These are phyloP conservation scores for Decorospora gaudefroyi DNA, from an alignment of 2,329 filamentous ascomycete species.

Conservation along the genomic window DNA sequence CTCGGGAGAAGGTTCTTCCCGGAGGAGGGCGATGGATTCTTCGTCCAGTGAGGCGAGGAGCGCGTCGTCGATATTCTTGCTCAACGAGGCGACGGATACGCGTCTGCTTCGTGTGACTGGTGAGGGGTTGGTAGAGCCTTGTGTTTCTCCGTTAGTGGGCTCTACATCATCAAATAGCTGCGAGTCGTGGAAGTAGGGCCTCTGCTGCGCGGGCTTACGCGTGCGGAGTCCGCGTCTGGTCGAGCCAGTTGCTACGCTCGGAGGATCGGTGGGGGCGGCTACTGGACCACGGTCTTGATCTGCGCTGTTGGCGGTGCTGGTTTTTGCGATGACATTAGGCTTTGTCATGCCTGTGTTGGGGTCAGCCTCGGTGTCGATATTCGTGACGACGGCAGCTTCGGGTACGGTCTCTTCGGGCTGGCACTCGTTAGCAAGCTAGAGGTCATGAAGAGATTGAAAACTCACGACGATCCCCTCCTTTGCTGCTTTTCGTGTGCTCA, in stretches of 20 bases:
- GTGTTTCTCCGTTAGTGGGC: slow-evolving; percentile 13
- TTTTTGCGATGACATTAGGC: slow-evolving; percentile 9
- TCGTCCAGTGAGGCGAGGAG: slow-evolving; percentile 17
- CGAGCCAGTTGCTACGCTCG: slow-evolving; percentile 23
- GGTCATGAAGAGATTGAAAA: slow-evolving; percentile 1
- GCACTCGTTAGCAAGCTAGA: slow-evolving; percentile 9
- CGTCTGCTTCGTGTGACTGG: slow-evolving; percentile 18
- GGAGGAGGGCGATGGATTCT: slow-evolving; percentile 20
- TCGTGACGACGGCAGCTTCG: slow-evolving; percentile 11
- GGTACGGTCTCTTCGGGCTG: slow-evolving; percentile 29
- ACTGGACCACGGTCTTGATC: slow-evolving; percentile 11
- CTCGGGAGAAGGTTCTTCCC: slow-evolving; percentile 18
- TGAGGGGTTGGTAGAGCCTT: slow-evolving; percentile 2
- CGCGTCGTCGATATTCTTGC: slow-evolving; percentile 16
- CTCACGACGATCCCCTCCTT: slow-evolving; percentile 34
- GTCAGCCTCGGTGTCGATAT: slow-evolving; percentile 10
- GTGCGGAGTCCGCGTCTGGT: slow-evolving; percentile 40
- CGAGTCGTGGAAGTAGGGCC: slow-evolving; percentile 43
- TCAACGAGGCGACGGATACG: slow-evolving; percentile 18
- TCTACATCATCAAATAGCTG: slow-evolving; percentile 36
- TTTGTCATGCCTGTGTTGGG: slow-evolving; percentile 6
- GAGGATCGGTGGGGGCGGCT: slow-evolving; percentile 30
- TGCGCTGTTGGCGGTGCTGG: slow-evolving; percentile 2
- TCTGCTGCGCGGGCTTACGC: slow-evolving; percentile 43
- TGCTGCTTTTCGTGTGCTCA: slow-evolving; percentile 26